phyloP scores from a whole-genome alignment of 2,329 filamentous ascomycete species.

The Nemania diffusa region DNA sequence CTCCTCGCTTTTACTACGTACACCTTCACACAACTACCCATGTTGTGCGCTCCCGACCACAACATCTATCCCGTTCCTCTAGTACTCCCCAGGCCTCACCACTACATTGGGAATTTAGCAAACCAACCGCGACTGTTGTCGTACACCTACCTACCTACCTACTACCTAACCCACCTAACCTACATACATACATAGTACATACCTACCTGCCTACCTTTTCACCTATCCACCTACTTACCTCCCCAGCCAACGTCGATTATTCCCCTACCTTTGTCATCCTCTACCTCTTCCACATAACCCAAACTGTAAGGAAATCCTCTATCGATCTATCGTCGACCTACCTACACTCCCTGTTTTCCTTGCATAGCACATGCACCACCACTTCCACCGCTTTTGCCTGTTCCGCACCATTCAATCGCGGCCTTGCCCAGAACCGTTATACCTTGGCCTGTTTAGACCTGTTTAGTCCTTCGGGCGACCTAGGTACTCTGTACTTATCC shows the following conservation, averaged over 20 bases:
- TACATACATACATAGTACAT: neutral
- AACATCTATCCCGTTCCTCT: neutral
- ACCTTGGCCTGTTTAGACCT: slow-evolving; percentile 41
- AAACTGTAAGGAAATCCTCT: slow-evolving; percentile 18
- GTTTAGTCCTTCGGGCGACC: slow-evolving; percentile 41
- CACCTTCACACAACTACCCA: neutral
- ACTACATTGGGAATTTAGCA: slow-evolving; percentile 2
- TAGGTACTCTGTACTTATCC: slow-evolving; percentile 9
- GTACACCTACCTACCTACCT: neutral
- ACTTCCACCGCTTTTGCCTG: slow-evolving; percentile 32
- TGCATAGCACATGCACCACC: slow-evolving; percentile 20
- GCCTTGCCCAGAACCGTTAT: slow-evolving; percentile 35
- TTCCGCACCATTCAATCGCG: slow-evolving; percentile 37
- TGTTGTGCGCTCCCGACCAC: slow-evolving; percentile 9
- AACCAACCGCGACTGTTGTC: neutral
- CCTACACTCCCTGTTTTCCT: slow-evolving; percentile 29
- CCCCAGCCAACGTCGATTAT: neutral
- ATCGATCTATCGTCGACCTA: neutral
- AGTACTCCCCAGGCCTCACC: slow-evolving; percentile 13
- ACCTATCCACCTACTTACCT: neutral
- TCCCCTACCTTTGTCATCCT: slow-evolving; percentile 24
- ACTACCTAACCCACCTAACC: neutral
- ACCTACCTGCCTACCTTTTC: neutral
- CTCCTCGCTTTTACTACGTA: slow-evolving; percentile 1
- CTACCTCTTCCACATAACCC: slow-evolving; percentile 14